These are phyloP conservation scores for Dillenia turbinata DNA, from an alignment of 164 flowering plant species.

Conservation along the genomic window DNA sequence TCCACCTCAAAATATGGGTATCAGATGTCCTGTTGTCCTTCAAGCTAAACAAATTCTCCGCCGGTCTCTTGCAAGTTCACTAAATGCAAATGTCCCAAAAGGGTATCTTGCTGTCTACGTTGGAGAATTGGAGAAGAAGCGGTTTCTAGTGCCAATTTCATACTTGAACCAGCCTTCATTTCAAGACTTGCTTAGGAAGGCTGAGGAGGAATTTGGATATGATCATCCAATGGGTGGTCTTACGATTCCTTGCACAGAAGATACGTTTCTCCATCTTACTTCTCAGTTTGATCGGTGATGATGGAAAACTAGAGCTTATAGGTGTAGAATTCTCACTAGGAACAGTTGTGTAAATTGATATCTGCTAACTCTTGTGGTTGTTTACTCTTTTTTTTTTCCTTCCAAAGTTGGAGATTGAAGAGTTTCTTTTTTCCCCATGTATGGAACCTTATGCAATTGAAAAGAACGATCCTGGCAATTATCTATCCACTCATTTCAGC, in stretches of 20 bases:
- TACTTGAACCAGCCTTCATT: conserved; percentile 40
- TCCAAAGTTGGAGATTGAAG: not conserved
- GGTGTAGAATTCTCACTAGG: not conserved
- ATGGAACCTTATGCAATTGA: not conserved
- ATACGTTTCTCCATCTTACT: conserved; percentile 25
- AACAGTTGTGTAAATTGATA: not conserved
- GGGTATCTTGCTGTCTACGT: conserved; percentile 37
- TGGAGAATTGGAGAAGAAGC: conserved; percentile 33
- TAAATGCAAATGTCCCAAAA: conserved; percentile 15
- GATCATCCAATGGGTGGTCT: conserved; percentile 47
- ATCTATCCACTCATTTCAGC: too few relatives aligned
- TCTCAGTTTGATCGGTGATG: conserved; percentile 16
- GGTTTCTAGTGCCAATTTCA: conserved; percentile 35
- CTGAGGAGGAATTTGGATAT: conserved; percentile 48
- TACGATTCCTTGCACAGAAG: conserved; percentile 45
- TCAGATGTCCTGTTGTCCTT: too few relatives aligned
- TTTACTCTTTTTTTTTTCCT: not conserved
- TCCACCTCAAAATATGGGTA: too few relatives aligned
- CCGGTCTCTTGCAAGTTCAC: too few relatives aligned
- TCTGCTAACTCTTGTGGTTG: not conserved
- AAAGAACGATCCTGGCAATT: too few relatives aligned
- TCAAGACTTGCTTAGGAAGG: conserved; percentile 29
- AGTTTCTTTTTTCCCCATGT: not conserved
- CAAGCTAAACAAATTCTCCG: too few relatives aligned
- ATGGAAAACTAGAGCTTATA: not conserved